Evolutionary conservation across 352 stramenopile genomes (phyloP), one percentile per base, ranked within the genome.

Genomic region (Pythium phragmitis): DNA sequence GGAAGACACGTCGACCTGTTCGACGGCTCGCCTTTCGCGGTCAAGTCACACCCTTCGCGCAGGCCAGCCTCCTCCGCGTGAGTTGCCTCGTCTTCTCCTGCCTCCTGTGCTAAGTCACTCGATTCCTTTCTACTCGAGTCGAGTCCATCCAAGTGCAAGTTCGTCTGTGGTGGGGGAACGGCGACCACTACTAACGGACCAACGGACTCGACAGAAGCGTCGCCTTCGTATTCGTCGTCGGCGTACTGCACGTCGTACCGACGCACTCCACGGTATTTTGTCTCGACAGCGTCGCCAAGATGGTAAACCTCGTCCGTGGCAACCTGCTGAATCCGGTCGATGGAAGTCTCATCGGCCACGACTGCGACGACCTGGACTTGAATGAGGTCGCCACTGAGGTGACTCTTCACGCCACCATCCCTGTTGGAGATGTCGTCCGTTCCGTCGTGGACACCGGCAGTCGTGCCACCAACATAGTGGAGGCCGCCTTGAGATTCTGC

Each of bases 371-470:
- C 39, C 3, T 5, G 8, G 13, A 37, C 41, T 7, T 65, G 63
- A 53, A 80, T 80, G 17, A 69, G 52, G 6, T 72, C 61, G 3
- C 52, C 56, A 42, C 39, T 36, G 2, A 83, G 67, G 21, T 67
- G 62, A 7, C 37, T 58, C 26, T 81, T 70, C 12, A 67, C 42
- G 37, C 74, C 64, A 4, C 70, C 70, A 26, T 77, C 71, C 34
- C 74, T 61, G 36, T 78, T 73, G 1, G 51, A 11, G 1, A 80
- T 28, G 23, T 77, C 73, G 41, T 69, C 77, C 21, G 43, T 39
- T n/a, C 28, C 47, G 13, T 63, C 68, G 19, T 63, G 37, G 16
- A 59, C 43, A 12, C 8, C 37, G 6, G 17, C 33, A n/a, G 63
- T 68, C 4, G 5, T 39, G 1, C 46, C 61, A 11, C 13, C 42